These are phyloP conservation scores for Colletotrichum australisinense DNA, from an alignment of 2,329 filamentous ascomycete genomes.

Conservation along the genomic window DNA sequence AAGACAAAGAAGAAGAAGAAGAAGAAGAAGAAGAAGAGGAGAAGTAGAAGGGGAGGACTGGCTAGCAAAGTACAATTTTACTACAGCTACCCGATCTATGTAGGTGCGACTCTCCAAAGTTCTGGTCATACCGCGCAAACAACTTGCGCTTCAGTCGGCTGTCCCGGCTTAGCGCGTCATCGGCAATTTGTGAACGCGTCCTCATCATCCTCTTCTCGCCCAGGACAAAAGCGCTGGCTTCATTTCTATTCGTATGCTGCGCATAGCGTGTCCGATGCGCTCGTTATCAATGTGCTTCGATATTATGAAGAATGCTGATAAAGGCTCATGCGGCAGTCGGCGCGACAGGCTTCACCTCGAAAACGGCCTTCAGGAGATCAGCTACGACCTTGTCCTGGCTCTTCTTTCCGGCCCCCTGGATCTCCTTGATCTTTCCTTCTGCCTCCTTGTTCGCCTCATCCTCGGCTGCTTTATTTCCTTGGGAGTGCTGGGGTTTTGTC, in stretches of 20 bases:
- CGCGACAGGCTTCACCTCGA: slow-evolving; percentile 80
- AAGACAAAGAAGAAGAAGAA: no score
- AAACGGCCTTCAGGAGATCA: slow-evolving; percentile 86
- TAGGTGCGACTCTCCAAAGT: neutral
- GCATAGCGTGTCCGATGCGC: neutral
- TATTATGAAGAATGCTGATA: neutral
- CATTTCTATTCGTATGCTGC: neutral
- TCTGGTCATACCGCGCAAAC: neutral
- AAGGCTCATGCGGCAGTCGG: slow-evolving; percentile 44
- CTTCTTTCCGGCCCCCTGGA: slow-evolving; percentile 83
- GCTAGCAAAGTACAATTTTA: slow-evolving; percentile 5
- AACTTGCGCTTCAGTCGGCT: neutral
- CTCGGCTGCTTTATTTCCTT: slow-evolving; percentile 86
- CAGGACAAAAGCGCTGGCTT: neutral
- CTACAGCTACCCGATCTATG: neutral
- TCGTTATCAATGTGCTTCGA: neutral
- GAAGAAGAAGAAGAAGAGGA: no score
- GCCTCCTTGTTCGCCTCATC: slow-evolving; percentile 83
- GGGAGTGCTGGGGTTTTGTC: slow-evolving; percentile 79
- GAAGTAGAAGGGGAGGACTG: neutral
- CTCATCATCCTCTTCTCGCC: neutral
- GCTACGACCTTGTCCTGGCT: slow-evolving; percentile 83
- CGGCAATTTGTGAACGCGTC: neutral
- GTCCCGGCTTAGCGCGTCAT: neutral
- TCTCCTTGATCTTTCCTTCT: slow-evolving; percentile 84